Evolutionary conservation across 805 yeast species (phyloP), one percentile per base, ranked within the genome.

Genomic region (Helenozyma baotianmanensis): DNA sequence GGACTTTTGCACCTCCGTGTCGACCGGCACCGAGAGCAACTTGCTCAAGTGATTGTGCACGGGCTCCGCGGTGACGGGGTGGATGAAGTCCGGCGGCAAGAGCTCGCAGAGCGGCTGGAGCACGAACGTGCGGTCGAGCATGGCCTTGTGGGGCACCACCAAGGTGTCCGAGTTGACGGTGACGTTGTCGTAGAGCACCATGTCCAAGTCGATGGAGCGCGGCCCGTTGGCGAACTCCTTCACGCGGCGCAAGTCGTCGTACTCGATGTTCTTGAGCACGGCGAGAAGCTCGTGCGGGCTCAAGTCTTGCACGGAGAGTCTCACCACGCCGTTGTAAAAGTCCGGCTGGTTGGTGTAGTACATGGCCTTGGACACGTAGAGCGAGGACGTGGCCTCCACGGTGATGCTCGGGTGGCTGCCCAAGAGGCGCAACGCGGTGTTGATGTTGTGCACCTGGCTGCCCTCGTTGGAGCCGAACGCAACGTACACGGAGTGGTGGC

Each of bases 401-500:
- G 56, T 45, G 13, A 84, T 65, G 0, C 53, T 51, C 4, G 43
- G 41, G 8, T 63, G 50, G 4, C 55, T 29, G 21, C 56, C 51
- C 11, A 85, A 59, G 29, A 70, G 62, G 0, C 57, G 55, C 6
- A 85, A 53, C 0, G 96, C 82, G 11, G 44, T 44, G 7, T 56
- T 39, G 27, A 92, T 81, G 50, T 86, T 82, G 2, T 51, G 54
- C 7, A 85, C 50, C 30, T 80, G 81, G 42, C 83, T 69, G 1
- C 97, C 97, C 24, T 74, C 60, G 49, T 92, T 92, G 7, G 96
- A 78, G 0, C 99, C 99, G 62, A 92, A 83, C 0, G 96, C 96
- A 23, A 92, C 53, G 53, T 67, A 88, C 1, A 76, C 94, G 2
- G 62, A 64, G 50, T 80, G 86, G 7, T 36, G 28, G 11, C 40